These are phyloP conservation scores for Rhodofomes roseus DNA, from an alignment of 1,284 basidiomycete genomes.

Conservation along the genomic window DNA sequence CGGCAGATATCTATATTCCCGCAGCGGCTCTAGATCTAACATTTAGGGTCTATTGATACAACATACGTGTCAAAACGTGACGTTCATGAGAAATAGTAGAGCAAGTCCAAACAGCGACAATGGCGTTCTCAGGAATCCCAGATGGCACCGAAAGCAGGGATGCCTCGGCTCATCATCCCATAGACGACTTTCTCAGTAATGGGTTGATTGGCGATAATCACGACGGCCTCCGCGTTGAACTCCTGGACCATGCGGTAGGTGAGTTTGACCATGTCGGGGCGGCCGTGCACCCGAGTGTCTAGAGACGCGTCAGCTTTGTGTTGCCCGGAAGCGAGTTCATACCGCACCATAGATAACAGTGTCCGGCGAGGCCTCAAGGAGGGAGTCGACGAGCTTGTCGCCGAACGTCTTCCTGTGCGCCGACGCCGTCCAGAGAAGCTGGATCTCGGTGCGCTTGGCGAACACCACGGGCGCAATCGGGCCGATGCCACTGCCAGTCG, in stretches of 20 bases:
- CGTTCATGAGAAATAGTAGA: background rate
- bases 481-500: slow-evolving; percentile 58
- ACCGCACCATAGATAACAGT: slow-evolving; percentile 50
- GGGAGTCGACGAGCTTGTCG: slow-evolving; percentile 50
- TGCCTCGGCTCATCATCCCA: slow-evolving; percentile 54
- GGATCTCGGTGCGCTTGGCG: slow-evolving; percentile 43
- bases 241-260: slow-evolving; percentile 51
- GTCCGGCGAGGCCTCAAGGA: slow-evolving; percentile 45
- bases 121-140: slow-evolving; percentile 39
- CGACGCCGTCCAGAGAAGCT: slow-evolving; percentile 57
- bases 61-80: background rate
- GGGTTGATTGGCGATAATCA: slow-evolving; percentile 56
- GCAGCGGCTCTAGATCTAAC: background rate
- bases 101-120: background rate
- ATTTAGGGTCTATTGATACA: background rate
- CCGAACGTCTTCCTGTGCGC: slow-evolving; percentile 56
- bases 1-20: background rate
- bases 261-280: slow-evolving; percentile 59
- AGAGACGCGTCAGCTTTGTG: background rate
- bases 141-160: slow-evolving; percentile 56
- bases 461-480: slow-evolving; percentile 52
- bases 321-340: background rate
- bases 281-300: slow-evolving; percentile 54
- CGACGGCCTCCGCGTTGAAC: slow-evolving; percentile 59
- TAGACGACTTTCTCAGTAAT: slow-evolving; percentile 56